These are phyloP conservation scores for Annulohypoxylon nitens DNA, from an alignment of 495 filamentous ascomycete species.

Conservation along the genomic window DNA sequence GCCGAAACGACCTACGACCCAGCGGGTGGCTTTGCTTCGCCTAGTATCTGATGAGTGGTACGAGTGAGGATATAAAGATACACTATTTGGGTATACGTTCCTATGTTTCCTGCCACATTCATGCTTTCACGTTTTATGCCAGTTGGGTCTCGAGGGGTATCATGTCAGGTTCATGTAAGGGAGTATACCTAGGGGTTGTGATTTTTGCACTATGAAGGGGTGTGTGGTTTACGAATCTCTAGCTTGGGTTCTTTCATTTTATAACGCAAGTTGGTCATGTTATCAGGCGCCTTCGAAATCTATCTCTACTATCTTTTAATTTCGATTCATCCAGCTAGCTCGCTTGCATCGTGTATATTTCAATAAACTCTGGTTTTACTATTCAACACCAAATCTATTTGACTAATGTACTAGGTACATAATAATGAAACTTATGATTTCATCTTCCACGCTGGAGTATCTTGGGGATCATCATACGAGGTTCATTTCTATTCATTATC, in stretches of 20 bases:
- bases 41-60: background rate
- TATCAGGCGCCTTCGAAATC: background rate
- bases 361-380: background rate
- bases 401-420: background rate
- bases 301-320: background rate
- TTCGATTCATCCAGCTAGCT: background rate
- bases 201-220: background rate
- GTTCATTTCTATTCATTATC: too few species aligned
- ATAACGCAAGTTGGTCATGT: background rate
- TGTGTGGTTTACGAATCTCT: background rate
- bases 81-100: background rate
- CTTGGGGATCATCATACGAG: too few species aligned
- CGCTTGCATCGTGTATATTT: background rate
- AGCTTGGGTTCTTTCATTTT: background rate
- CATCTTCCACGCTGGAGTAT: background rate
- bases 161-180: background rate
- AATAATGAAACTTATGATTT: background rate
- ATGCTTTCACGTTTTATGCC: background rate
- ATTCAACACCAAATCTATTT: background rate
- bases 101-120: background rate
- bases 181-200: background rate
- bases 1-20: background rate
- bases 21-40: constrained; percentile 1
- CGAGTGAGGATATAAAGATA: too few species aligned
- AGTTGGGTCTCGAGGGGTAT: too few species aligned